A percentile compares a stretch with the other conserved stretches of the same genome.
phyloP scores from a whole-genome alignment of 257 asterid genomes.

The Solanum infundibuliforme region DNA sequence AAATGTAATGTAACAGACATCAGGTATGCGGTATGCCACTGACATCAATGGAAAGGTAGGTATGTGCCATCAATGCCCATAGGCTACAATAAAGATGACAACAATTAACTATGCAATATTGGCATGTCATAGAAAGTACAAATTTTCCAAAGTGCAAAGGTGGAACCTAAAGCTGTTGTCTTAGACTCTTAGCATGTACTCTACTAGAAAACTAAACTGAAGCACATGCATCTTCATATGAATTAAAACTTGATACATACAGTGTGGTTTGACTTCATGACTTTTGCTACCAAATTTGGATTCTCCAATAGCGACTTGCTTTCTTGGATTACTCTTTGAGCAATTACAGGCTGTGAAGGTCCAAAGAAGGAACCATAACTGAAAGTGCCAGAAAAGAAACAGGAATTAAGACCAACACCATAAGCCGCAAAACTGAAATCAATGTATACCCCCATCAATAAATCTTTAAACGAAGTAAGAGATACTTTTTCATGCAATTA shows the following conservation, averaged over 20 bases:
- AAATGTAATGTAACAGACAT: not conserved
- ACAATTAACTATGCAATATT: not conserved
- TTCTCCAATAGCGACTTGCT: conserved; percentile 86
- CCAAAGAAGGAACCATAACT: conserved; percentile 97
- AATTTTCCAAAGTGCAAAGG: not conserved
- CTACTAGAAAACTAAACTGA: not conserved
- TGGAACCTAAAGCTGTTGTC: not conserved
- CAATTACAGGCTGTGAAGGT: conserved; percentile 82
- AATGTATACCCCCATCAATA: not conserved
- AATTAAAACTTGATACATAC: conserved; percentile 23
- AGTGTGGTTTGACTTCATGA: conserved; percentile 21
- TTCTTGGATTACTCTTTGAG: conserved; percentile 91
- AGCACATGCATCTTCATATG: not conserved
- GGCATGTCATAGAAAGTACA: not conserved
- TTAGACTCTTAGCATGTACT: not conserved
- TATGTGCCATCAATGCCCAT: not conserved
- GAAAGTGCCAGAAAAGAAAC: conserved; percentile 11
- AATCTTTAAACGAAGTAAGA: not conserved
- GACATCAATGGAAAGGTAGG: not conserved
- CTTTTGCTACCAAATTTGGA: conserved; percentile 58
- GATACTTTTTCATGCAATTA: not conserved
- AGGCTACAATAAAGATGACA: not conserved
- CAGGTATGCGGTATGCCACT: not conserved
- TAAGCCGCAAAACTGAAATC: not conserved
- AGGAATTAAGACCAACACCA: not conserved